These are phyloP conservation scores for Wickerhamiella dianesei DNA, from an alignment of 805 yeast genomes.

Conservation along the genomic window DNA sequence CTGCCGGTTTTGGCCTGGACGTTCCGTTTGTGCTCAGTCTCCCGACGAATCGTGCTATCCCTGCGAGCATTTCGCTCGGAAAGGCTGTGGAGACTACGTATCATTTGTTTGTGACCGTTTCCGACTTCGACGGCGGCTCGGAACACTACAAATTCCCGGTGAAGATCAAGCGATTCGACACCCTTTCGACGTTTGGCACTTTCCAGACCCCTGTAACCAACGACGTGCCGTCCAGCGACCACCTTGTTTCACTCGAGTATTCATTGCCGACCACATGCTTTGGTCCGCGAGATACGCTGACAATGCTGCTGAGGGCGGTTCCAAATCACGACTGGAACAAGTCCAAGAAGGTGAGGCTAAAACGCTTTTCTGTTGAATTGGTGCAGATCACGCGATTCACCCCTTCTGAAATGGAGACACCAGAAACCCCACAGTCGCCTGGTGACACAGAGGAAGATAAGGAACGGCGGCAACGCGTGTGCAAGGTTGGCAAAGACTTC, in stretches of 20 bases:
- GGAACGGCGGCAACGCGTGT: slow-evolving; percentile 22
- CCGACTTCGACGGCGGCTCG: slow-evolving; percentile 1
- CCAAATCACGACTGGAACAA: slow-evolving; percentile 29
- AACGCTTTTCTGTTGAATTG: slow-evolving; percentile 24
- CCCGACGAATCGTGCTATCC: slow-evolving; percentile 23
- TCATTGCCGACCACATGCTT: slow-evolving; percentile 25
- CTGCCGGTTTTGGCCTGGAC: slow-evolving; percentile 24
- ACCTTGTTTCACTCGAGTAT: slow-evolving; percentile 25
- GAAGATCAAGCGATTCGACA: slow-evolving; percentile 27
- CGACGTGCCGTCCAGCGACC: slow-evolving; percentile 23
- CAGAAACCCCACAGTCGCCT: not conserved
- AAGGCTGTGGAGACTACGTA: slow-evolving; percentile 25
- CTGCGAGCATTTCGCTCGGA: slow-evolving; percentile 25
- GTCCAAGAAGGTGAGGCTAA: slow-evolving; percentile 27
- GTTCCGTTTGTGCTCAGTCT: slow-evolving; percentile 28
- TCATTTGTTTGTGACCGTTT: slow-evolving; percentile 24
- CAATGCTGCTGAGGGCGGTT: slow-evolving; percentile 21
- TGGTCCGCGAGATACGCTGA: slow-evolving; percentile 29
- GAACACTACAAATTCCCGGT: slow-evolving; percentile 24
- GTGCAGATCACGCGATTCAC: slow-evolving; percentile 22
- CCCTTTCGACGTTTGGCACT: slow-evolving; percentile 28
- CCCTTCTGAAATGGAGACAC: not conserved
- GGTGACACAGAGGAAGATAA: slow-evolving; percentile 22
- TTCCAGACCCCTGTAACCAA: slow-evolving; percentile 22
- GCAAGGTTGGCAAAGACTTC: slow-evolving; percentile 20